Evolutionary conservation across 2,329 filamentous ascomycete genomes (phyloP).

Genomic region (Claviceps pusilla): DNA sequence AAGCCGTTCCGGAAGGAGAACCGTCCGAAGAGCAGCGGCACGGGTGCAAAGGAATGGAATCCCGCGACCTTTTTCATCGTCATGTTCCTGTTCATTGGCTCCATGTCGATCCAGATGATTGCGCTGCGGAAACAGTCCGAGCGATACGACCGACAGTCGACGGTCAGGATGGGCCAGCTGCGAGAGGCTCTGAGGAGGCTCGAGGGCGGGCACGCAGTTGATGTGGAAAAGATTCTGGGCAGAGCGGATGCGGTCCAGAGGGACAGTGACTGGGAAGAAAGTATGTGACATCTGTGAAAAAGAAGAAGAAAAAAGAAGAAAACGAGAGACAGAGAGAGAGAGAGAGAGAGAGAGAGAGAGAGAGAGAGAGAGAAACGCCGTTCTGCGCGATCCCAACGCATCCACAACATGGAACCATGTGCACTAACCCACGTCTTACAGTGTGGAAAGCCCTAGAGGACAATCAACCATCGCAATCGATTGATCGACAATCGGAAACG

Average conservation of each 20-base stretch:
- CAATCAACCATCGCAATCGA: conserved; percentile 37
- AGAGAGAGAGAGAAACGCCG: no score
- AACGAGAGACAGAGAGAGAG: no score
- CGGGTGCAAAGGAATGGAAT: conserved; percentile 52
- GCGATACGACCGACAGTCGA: conserved; percentile 58
- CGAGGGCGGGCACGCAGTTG: conserved; percentile 59
- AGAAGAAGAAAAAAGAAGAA: no score
- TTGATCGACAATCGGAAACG: conserved; percentile 11
- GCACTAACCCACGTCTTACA: conserved; percentile 16
- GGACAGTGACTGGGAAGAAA: conserved; percentile 80
- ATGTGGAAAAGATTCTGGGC: conserved; percentile 70
- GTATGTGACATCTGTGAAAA: conserved; percentile 28
- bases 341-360: no score
- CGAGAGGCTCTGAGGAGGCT: conserved; percentile 60
- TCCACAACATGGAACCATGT: no score
- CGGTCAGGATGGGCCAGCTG: conserved; percentile 62
- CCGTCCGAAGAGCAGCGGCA: conserved; percentile 23
- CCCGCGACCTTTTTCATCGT: conserved; percentile 70
- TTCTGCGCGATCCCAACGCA: no score
- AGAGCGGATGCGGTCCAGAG: conserved; percentile 52
- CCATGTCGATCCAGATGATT: conserved; percentile 89
- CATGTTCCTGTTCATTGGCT: conserved; percentile 78
- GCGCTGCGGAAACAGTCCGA: conserved; percentile 60
- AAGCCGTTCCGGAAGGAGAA: conserved; percentile 43
- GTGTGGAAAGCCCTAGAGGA: conserved; percentile 52